Evolutionary conservation across 805 yeast species (phyloP), one percentile per base, ranked within the genome.

Genomic region (Hanseniaspora guilliermondii): DNA sequence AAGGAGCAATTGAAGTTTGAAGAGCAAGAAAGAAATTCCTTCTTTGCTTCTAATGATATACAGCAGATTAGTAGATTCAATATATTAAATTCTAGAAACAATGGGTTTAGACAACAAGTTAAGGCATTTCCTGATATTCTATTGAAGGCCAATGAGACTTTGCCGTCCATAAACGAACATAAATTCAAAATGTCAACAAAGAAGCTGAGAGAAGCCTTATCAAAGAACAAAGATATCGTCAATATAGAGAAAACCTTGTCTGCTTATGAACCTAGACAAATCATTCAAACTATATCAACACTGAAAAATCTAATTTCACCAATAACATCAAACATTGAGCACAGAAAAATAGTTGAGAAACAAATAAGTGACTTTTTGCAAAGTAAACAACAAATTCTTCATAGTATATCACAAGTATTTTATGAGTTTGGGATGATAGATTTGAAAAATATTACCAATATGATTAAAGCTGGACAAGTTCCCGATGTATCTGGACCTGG

Each of bases 351-450:
- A 12, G 61, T 49, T 55, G 77, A 37, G 60, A 65, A 36, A 65
- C 83, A 58, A 81, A 80, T 22, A 72, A 76, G 53, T 76, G 75
- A 56, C 71, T 83, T 56, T 71, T 79, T 60, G 72, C 71, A 54
- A 68, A 76, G 60, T 68, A 79, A 58, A 80, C 81, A 17, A 68
- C 67, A 79, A 47, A 68, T 84, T 41, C 83, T 88, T 3, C 69
- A 79, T 2, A 75, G 85, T 1, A 81, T 86, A 1, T 79, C 89
- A 0, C 93, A 85, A 64, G 85, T 88, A 2, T 70, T 85, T 58
- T 68, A 85, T 19, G 71, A 83, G 47, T 84, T 85, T 89, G 94
- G 93, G 0, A 73, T 85, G 42, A 78, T 85, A 30, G 54, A 55
- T 37, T 9, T 55, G 22, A 32, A 48, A 21, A 33, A 45, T 25